A percentile compares a stretch with the other conserved stretches of the same genome.
Evolutionary conservation across 345 rosid species (phyloP).

Genomic region (Psidium friedrichsthalianum): DNA sequence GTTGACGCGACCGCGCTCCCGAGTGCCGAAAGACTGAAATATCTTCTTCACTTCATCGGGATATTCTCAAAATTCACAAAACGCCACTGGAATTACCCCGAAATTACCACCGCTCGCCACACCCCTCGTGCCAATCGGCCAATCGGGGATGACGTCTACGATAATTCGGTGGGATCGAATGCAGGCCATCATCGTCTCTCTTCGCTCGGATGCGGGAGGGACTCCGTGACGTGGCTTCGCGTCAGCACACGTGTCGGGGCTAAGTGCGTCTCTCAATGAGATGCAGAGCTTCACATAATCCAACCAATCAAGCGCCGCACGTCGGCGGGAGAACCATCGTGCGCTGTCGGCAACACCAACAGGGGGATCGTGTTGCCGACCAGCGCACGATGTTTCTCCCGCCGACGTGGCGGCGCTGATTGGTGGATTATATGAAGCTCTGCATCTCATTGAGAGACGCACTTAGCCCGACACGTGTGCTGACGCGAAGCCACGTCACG

Average conservation of each 20-base stretch:
- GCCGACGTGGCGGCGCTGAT: not conserved
- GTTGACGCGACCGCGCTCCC: not conserved
- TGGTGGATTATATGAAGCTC: not conserved
- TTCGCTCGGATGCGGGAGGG: too few relatives aligned
- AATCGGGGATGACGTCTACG: not conserved
- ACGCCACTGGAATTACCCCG: not conserved
- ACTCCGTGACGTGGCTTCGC: not conserved
- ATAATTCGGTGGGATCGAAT: not conserved
- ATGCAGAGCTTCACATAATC: not conserved
- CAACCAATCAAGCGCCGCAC: not conserved
- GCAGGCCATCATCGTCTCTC: not conserved
- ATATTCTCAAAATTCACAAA: not conserved
- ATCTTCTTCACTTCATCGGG: not conserved
- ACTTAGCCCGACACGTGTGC: not conserved
- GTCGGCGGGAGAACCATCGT: not conserved
- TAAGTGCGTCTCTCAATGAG: not conserved
- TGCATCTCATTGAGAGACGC: not conserved
- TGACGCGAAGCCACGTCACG: not conserved
- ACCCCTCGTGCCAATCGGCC: not conserved
- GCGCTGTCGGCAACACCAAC: not conserved
- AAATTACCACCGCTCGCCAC: not conserved
- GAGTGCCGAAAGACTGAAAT: not conserved
- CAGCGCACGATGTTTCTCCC: not conserved
- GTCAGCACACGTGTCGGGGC: not conserved
- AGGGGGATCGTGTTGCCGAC: not conserved